Evolutionary conservation across 2,329 filamentous ascomycete genomes (phyloP), one percentile per base, ranked within the genome.

Genomic region (Penicillium sp.): DNA sequence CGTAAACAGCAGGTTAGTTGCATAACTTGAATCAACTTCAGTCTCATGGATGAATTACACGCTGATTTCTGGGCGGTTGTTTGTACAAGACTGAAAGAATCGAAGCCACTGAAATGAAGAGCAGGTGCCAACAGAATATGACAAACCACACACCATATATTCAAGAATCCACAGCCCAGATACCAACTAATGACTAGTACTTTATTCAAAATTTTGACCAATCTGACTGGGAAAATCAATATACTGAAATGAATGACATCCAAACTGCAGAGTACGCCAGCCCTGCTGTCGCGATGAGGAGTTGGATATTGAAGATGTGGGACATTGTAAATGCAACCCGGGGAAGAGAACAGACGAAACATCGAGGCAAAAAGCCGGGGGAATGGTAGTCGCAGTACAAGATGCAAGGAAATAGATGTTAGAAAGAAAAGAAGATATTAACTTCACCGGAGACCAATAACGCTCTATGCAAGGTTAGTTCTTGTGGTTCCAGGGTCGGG

Each of bases 361-460:
- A 52, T 61, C 55, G 57, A 55, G 53, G 55, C 56, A 49, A 52
- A 56, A 53, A 50, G 56, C 56, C 57, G 65, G 54, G 50, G 45
- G 54, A 57, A 64, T 61, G 54, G 53, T 60, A 54, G 52, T 60
- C 55, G 56, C 48, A 52, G 52, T 58, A 65, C 58, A 60, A 36
- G 44, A 58, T 59, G 61, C 56, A 59, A 47, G 60, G 45, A 57
- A 56, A 45, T 60, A 53, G 55, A 56, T 39, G 46, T 53, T 18
- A 18, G 18, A 18, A 18, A 18, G 18, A 21, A 43, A 56, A 34
- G 22, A 50, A 40, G 53, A 32, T 31, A 55, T 44, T 9, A 46
- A 42, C 21, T 42, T 65, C 65, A 75, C 71, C 90, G 88, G 64
- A 95, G 80, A 52, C 90, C 90, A 72, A 95, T 94, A 50, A 94